Evolutionary conservation across 1,284 basidiomycete genomes (phyloP), one percentile per base, ranked within the genome.

Genomic region (Cryptococcus floricola): DNA sequence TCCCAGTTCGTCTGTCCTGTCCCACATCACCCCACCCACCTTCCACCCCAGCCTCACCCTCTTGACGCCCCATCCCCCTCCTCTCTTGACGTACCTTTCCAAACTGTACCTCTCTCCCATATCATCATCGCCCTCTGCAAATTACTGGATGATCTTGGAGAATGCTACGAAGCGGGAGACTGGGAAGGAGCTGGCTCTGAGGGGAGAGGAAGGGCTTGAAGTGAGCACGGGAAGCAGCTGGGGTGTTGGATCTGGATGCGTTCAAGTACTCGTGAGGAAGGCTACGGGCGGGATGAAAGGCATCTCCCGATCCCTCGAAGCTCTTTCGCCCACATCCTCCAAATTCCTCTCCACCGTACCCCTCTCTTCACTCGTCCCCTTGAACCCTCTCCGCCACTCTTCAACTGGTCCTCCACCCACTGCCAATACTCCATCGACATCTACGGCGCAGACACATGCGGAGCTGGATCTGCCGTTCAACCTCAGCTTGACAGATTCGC

Each of bases 401-500:
- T 27, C 19, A 3, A 7, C 19, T n/a, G 23, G 12, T 7, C 41
- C 41, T 42, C 41, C 14, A 16, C 41, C 41, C n/a, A 16, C 16
- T 9, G 41, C n/a, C 23, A 60, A 34, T 12, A 52, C 54, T 12
- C 1, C 37, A 6, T 38, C 45, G 23, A 18, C 10, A 1, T 4
- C 25, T 31, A 25, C 6, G 51, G 57, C 57, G 10, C 57, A 84
- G 4, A 85, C 84, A 0, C 83, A 86, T 59, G 81, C 68, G 2
- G 72, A 85, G 62, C 74, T 89, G 43, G 62, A 71, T 43, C 54
- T 75, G 27, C 70, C 90, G 0, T 96, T 96, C 81, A 94, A 94
- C 71, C 81, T 96, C 27, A 83, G 79, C 56, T 82, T 95, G 51
- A 94, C 91, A n/a, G 80, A 83, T 14, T 82, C 86, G n/a, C 92